Base-by-base conservation (phyloP, 202 grass and related monocot genomes). In the Bolboschoenoplectus hybrid region DNA sequence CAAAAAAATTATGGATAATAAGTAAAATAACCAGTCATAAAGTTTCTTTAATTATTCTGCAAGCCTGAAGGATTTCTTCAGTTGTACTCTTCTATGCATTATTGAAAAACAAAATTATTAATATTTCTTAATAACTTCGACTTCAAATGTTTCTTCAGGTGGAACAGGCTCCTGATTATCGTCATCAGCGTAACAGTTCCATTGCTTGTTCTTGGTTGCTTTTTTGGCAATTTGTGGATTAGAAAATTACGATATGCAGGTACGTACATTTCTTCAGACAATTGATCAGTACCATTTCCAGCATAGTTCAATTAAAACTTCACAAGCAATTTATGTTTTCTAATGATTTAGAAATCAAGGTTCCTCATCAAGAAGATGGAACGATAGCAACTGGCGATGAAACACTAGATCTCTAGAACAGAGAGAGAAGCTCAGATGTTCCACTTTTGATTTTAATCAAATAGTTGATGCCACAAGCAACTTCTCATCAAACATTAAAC, bases 401-500 rank as follows among this genome's bases (percentile, higher is more conserved):
- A 46, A 39, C 5, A 66, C 39, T 64, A 1, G 26, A 64, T 86
- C n/a, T 84, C 41, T 87, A 3, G 80, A 58, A 36, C 5, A 39
- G 46, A 34, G 50, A 64, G 67, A 50, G 12, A 52, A 77, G n/a
- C 61, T 45, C 88, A 68, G 85, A 87, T 32, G 51, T 90, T 49
- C 65, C 2, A 0, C 4, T 80, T 14, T 87, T 87, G 12, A 69
- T 9, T 87, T 90, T 3, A 67, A 76, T 41, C 50, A 84, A 77
- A 6, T 92, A 56, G 38, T 17, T 38, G 60, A 80, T 35, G 82
- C 90, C 3, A 88, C 88, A 16, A 2, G 9, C 63, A 85, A 84
- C 36, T 92, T 92, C 40, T 75, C 85, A 2, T 77, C 83, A 34
- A 53, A 81, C 74, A 92, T 88, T 56, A 89, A 89, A 74, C 70